These are phyloP conservation scores for Metarhizium humberi DNA, from an alignment of 2,329 filamentous ascomycete species.

Conservation along the genomic window DNA sequence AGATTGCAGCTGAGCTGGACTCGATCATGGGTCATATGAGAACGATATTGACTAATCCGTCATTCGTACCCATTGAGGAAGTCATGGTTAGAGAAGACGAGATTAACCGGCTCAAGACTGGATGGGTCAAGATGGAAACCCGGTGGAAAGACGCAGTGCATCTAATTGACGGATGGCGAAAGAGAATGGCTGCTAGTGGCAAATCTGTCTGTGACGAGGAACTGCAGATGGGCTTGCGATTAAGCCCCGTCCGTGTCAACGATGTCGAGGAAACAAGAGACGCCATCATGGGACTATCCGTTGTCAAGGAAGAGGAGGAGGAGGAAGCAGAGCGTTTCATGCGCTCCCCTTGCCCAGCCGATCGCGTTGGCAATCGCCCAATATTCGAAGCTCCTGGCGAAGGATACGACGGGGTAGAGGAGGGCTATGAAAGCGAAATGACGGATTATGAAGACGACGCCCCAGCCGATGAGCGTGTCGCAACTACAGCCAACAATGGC, in stretches of 20 bases:
- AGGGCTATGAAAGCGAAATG: conserved; percentile 27
- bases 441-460: conserved; percentile 36
- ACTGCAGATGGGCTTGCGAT: conserved; percentile 56
- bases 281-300: conserved; percentile 30
- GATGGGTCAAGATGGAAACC: conserved; percentile 89
- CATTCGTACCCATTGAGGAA: conserved; percentile 91
- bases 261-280: conserved; percentile 39
- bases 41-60: conserved; percentile 83
- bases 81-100: conserved; percentile 89
- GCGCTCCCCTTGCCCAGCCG: conserved; percentile 19
- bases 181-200: conserved; percentile 63
- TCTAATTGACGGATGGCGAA: conserved; percentile 89
- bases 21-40: conserved; percentile 71
- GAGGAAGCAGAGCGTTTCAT: conserved; percentile 8
- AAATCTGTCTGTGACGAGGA: conserved; percentile 61
- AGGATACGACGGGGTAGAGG: conserved; percentile 16
- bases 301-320: conserved; percentile 38
- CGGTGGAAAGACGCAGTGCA: conserved; percentile 84
- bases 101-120: conserved; percentile 70
- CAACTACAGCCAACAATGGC: conserved; percentile 34
- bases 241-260: conserved; percentile 48
- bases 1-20: conserved; percentile 68
- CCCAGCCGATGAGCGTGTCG: conserved; percentile 33
- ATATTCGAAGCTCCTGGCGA: conserved; percentile 3
- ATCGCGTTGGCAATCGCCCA: conserved; percentile 1